These are phyloP conservation scores for Pyrenopolyporus hunteri DNA, from an alignment of 495 filamentous ascomycete genomes.

Conservation along the genomic window DNA sequence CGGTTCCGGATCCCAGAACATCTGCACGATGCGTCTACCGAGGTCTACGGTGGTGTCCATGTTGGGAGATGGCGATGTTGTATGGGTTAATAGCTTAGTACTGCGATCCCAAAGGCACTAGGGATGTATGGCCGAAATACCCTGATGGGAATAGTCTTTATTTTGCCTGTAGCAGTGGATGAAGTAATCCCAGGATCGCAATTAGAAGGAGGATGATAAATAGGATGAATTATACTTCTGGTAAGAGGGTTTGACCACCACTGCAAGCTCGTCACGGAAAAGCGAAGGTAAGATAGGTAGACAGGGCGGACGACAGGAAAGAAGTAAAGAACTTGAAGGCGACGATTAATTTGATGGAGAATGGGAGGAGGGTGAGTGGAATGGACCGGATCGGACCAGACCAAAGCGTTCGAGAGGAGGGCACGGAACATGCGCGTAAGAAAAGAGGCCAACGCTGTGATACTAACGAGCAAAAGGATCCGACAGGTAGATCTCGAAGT, in stretches of 20 bases:
- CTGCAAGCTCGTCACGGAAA: background rate
- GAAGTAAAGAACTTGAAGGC: background rate
- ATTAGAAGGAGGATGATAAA: background rate
- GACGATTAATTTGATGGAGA: background rate
- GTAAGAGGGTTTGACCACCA: background rate
- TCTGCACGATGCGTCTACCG: conserved; percentile 81
- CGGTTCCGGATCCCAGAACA: conserved; percentile 95
- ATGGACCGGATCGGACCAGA: background rate
- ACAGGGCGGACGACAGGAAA: background rate
- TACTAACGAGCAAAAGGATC: too few relatives aligned
- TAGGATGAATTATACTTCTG: background rate
- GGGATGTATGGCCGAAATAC: conserved; percentile 8
- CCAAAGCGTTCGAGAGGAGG: background rate
- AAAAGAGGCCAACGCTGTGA: background rate
- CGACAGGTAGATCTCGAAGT: too few relatives aligned
- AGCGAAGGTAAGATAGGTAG: background rate
- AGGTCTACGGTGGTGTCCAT: conserved; percentile 54
- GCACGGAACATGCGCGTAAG: background rate
- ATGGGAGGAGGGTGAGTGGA: background rate
- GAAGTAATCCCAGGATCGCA: background rate
- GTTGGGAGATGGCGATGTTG: conserved; percentile 7
- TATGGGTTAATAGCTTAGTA: background rate
- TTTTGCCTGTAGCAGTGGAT: background rate
- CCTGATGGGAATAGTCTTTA: conserved; percentile 1
- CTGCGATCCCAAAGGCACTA: background rate